These are phyloP conservation scores for Wickerhamiella occidentalis DNA, from an alignment of 805 yeast species.

Conservation along the genomic window DNA sequence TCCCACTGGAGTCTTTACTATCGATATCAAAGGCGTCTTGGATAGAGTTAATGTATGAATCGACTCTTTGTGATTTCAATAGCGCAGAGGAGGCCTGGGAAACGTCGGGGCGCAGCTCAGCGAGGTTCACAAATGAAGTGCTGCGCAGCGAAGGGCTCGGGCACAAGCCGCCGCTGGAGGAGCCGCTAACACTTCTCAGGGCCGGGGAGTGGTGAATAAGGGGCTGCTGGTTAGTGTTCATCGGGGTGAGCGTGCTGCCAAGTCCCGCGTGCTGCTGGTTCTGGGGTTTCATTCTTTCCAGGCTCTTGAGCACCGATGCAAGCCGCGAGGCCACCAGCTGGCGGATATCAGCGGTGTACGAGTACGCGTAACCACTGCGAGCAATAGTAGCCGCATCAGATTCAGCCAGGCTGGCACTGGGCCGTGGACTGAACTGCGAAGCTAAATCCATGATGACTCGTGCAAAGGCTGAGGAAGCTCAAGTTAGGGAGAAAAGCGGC, in stretches of 20 bases:
- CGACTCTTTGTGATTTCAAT: background rate
- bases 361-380: constrained; percentile 12
- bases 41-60: constrained; percentile 3
- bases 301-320: constrained; percentile 15
- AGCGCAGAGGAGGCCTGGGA: constrained; percentile 1
- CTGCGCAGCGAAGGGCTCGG: background rate
- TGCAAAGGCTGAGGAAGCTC: too few relatives aligned
- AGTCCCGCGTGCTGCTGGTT: constrained; percentile 6
- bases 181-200: constrained; percentile 9
- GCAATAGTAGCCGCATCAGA: constrained; percentile 8
- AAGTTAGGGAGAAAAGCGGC: too few relatives aligned
- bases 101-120: constrained; percentile 2
- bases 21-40: constrained; percentile 6
- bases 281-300: constrained; percentile 12
- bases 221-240: constrained; percentile 6
- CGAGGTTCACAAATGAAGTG: background rate
- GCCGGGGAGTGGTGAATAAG: background rate
- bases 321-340: constrained; percentile 18
- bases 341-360: constrained; percentile 18
- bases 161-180: constrained; percentile 6
- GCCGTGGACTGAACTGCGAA: constrained; percentile 10
- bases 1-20: background rate
- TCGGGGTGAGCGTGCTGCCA: constrained; percentile 12
- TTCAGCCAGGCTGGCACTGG: constrained; percentile 7
- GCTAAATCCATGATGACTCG: constrained; percentile 2